phyloP scores from a whole-genome alignment of 768 basidiomycete species.

The Suillus ampliporus region DNA sequence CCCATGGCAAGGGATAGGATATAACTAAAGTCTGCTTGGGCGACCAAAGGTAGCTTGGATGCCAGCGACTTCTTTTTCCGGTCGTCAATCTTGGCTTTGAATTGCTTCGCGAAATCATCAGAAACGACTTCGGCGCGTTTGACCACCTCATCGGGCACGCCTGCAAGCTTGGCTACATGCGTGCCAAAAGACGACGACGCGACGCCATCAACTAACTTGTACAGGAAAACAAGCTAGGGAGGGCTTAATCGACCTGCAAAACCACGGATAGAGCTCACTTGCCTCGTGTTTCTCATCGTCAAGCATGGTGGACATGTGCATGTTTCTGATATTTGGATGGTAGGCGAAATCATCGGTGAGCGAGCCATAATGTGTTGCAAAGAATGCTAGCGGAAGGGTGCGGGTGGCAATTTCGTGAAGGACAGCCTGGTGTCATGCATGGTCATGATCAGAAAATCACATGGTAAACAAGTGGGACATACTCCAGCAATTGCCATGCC shows the following conservation, averaged over 20 bases:
- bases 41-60: conserved; percentile 72
- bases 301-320: conserved; percentile 95
- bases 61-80: conserved; percentile 59
- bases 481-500: conserved; percentile 99
- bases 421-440: conserved; percentile 64
- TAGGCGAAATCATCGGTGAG: conserved; percentile 93
- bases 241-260: conserved; percentile 1
- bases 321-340: conserved; percentile 90
- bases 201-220: conserved; percentile 90
- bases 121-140: conserved; percentile 89
- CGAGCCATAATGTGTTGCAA: conserved; percentile 97
- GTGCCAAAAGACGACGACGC: conserved; percentile 91
- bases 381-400: conserved; percentile 90
- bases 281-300: conserved; percentile 93
- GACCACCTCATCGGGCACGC: conserved; percentile 85
- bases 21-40: conserved; percentile 91
- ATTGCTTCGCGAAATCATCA: conserved; percentile 83
- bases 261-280: conserved; percentile 19
- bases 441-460: conserved; percentile 13
- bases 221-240: conserved; percentile 85
- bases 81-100: conserved; percentile 78
- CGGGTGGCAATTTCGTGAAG: conserved; percentile 94
- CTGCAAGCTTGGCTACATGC: conserved; percentile 94
- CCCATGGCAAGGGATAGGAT: conserved; percentile 68
- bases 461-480: conserved; percentile 26